Percentiles rank a stretch among this genome's conserved stretches.
These are phyloP conservation scores for Phytophthora sansomeana DNA, from an alignment of 352 stramenopile genomes.

Conservation along the genomic window DNA sequence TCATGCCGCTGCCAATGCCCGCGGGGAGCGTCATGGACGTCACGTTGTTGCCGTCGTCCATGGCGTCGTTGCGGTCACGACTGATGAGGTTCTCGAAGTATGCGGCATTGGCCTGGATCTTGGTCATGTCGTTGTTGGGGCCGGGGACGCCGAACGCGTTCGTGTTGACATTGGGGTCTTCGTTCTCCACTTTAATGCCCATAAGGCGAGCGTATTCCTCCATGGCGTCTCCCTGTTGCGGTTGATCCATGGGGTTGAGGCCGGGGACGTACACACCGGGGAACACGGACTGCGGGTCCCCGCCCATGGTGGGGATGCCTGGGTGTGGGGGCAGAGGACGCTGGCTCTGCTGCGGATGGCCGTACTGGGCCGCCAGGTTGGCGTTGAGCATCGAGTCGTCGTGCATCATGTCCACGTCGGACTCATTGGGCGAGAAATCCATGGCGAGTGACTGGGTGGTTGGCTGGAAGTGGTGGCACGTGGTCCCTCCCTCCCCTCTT, in stretches of 20 bases:
- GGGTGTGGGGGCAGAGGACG: slow-evolving; percentile 16
- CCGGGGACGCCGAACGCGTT: slow-evolving; percentile 57
- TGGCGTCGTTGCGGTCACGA: slow-evolving; percentile 53
- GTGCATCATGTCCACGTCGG: slow-evolving; percentile 84
- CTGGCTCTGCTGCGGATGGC: slow-evolving; percentile 38
- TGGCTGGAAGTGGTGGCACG: neutral
- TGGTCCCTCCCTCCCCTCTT: slow-evolving; percentile 18
- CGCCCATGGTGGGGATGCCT: too few relatives aligned
- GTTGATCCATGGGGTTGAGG: slow-evolving; percentile 54
- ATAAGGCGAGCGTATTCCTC: slow-evolving; percentile 87
- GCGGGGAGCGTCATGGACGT: slow-evolving; percentile 75
- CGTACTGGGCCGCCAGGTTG: slow-evolving; percentile 59
- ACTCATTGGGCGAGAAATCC: slow-evolving; percentile 67
- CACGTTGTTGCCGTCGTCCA: slow-evolving; percentile 60
- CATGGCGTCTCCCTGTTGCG: slow-evolving; percentile 60
- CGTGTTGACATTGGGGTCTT: slow-evolving; percentile 43
- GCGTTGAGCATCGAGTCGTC: slow-evolving; percentile 65
- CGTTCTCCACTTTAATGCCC: slow-evolving; percentile 82
- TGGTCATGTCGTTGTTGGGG: slow-evolving; percentile 55
- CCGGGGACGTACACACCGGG: slow-evolving; percentile 59
- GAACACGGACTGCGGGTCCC: slow-evolving; percentile 42
- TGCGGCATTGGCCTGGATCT: slow-evolving; percentile 83
- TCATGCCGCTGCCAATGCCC: slow-evolving; percentile 71
- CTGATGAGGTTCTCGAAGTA: slow-evolving; percentile 85
- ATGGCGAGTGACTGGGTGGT: too few relatives aligned